A percentile compares a stretch with the other conserved stretches of the same genome.
Evolutionary conservation across 2,329 filamentous ascomycete genomes (phyloP).

Genomic region (Myriosclerotinia duriaeana): DNA sequence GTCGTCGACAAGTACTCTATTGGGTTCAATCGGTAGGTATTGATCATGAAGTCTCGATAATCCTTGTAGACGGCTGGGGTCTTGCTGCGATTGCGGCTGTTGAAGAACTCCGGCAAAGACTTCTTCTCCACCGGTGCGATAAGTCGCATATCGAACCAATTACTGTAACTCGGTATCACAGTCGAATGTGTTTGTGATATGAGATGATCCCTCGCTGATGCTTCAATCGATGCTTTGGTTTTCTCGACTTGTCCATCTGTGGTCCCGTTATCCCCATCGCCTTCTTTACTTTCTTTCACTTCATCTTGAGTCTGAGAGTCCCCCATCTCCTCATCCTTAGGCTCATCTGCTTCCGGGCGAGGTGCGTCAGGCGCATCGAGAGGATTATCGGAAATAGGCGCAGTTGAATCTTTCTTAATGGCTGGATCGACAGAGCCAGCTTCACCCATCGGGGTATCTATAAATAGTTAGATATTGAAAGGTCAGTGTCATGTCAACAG

Average conservation of each 20-base stretch:
- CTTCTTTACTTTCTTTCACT: constrained; percentile 50
- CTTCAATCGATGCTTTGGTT: constrained; percentile 78
- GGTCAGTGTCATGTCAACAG: constrained; percentile 18
- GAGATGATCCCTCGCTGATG: constrained; percentile 85
- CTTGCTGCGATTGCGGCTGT: constrained; percentile 96
- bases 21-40: constrained; percentile 95
- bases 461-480: constrained; percentile 18
- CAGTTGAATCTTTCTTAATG: constrained; percentile 60
- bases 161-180: constrained; percentile 94
- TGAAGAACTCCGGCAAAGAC: constrained; percentile 96
- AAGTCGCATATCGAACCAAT: constrained; percentile 97
- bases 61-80: constrained; percentile 97
- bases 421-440: constrained; percentile 46
- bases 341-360: constrained; percentile 58
- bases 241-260: constrained; percentile 57
- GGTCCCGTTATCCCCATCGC: constrained; percentile 47
- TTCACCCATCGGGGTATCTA: constrained; percentile 66
- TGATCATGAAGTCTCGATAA: constrained; percentile 99
- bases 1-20: constrained; percentile 96
- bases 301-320: constrained; percentile 55
- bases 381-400: constrained; percentile 60
- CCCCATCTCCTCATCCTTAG: constrained; percentile 80
- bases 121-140: constrained; percentile 92
- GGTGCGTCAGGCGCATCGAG: constrained; percentile 67
- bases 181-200: constrained; percentile 93